Percentiles rank a stretch among this genome's conserved stretches.
These are phyloP conservation scores for Ustilago bromivora DNA, from an alignment of 1,284 basidiomycete genomes.

Conservation along the genomic window DNA sequence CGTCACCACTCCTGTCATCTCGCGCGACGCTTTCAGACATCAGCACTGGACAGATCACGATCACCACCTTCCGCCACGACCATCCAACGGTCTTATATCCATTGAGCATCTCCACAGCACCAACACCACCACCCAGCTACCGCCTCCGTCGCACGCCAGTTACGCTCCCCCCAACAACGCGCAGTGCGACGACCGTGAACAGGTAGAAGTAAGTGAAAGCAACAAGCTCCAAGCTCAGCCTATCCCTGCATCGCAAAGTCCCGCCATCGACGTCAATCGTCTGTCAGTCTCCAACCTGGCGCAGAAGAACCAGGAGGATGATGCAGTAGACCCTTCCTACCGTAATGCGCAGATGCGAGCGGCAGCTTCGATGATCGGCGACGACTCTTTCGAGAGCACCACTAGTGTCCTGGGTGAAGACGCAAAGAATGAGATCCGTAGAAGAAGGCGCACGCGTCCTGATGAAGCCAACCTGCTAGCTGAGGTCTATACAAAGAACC, in stretches of 20 bases:
- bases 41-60: slow-evolving; percentile 37
- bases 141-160: neutral
- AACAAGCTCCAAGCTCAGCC: slow-evolving; percentile 4
- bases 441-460: slow-evolving; percentile 59
- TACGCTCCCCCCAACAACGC: neutral
- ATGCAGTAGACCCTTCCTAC: slow-evolving; percentile 14
- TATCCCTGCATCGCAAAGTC: slow-evolving; percentile 25
- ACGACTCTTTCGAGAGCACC: slow-evolving; percentile 47
- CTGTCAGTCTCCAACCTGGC: slow-evolving; percentile 42
- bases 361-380: slow-evolving; percentile 30
- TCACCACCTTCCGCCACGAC: slow-evolving; percentile 1
- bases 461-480: slow-evolving; percentile 62
- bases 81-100: slow-evolving; percentile 25
- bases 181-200: slow-evolving; percentile 4
- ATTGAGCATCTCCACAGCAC: slow-evolving; percentile 38
- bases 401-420: slow-evolving; percentile 38
- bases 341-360: slow-evolving; percentile 11
- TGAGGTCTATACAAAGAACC: slow-evolving; percentile 58
- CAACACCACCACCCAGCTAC: slow-evolving; percentile 5
- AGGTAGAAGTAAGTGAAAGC: slow-evolving; percentile 1
- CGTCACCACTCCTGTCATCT: slow-evolving; percentile 42
- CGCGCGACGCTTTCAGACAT: slow-evolving; percentile 47
- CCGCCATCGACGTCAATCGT: slow-evolving; percentile 39
- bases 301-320: slow-evolving; percentile 35
- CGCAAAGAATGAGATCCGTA: slow-evolving; percentile 42